Conservation (phyloP, 2,329 filamentous ascomycete species). For the Zymoseptoria passerinii region DNA sequence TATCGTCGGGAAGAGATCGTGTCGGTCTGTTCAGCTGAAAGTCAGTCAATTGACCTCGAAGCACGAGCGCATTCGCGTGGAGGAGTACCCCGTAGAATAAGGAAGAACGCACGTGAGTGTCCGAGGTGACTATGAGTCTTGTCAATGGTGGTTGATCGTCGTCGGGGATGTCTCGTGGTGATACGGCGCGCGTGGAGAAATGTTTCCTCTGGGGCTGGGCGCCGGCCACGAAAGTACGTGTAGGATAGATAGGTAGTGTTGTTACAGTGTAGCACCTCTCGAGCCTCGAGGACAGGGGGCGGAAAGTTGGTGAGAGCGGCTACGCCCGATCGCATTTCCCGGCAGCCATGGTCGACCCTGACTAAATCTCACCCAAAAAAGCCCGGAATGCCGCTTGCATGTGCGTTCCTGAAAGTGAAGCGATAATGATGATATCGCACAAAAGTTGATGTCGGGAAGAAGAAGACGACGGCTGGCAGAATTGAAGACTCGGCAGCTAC, state of each 20-base stretch:
- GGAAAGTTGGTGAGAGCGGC: neutral
- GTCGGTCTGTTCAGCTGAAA: neutral
- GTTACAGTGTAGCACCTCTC: too few species aligned
- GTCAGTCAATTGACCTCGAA: neutral
- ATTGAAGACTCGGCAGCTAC: neutral
- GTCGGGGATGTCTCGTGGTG: neutral
- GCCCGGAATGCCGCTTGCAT: neutral
- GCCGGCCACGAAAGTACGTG: neutral
- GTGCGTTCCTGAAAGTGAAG: neutral
- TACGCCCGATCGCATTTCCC: neutral
- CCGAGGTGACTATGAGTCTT: neutral
- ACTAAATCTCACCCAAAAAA: neutral
- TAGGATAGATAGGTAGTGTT: too few species aligned
- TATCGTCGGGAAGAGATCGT: neutral
- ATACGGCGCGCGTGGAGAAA: neutral
- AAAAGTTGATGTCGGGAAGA: neutral
- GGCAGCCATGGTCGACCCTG: neutral
- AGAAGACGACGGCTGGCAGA: neutral
- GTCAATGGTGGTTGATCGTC: neutral
- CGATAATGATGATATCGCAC: neutral
- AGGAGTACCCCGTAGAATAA: neutral
- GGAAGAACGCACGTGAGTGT: neutral
- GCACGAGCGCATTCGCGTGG: too few species aligned
- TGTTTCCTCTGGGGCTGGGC: neutral
- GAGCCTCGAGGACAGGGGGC: neutral